Base-by-base conservation (phyloP, 2,329 filamentous ascomycete species). In the Microdochium nivale region DNA sequence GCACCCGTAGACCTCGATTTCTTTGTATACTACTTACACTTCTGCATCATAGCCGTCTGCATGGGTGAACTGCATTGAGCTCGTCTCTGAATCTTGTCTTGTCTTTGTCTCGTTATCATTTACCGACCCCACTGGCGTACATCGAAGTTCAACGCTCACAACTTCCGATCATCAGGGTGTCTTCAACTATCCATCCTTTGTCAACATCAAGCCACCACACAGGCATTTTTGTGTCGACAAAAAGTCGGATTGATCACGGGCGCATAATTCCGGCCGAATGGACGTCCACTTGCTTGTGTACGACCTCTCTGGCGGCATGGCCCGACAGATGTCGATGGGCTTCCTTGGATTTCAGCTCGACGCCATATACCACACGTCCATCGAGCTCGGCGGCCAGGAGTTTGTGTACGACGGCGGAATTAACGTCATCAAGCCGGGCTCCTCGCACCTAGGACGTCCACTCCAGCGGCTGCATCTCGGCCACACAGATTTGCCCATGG, bases 351-450 rank as follows among this genome's bases (percentile, higher is more conserved):
- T 81, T 57, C 73, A 79, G 50, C 88, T 96, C 49, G 92, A 97
- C 67, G 94, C 94, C 51, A 83, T 99, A 50, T 97, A 97, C 60
- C 94, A 99, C 67, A 97, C 94, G 0, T 89, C 91, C 0, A 84
- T 99, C 51, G 86, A 96, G 43, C 76, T 97, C 37, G 80, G 84
- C 50, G 84, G 85, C n/a, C 79, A 86, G 49, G 94, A 99, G 69
- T 96, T 95, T 67, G 81, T 92, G 61, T 97, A 91, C 59, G 92
- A 95, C 54, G 84, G 88, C 51, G 90, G 90, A 51, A 86, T 97
- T 50, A 88, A 95, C 60, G 84, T 84, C 51, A 90, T 92, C 54
- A 71, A 74, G 10, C 89, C 94, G 0, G 91, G 91, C 1, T 78
- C 80, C 11, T 96, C 90, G 1, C 92, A 97, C 65, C 85, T 96